Evolutionary conservation across 2,329 filamentous ascomycete genomes (phyloP).

Genomic region (Mycosphaerella sp.): DNA sequence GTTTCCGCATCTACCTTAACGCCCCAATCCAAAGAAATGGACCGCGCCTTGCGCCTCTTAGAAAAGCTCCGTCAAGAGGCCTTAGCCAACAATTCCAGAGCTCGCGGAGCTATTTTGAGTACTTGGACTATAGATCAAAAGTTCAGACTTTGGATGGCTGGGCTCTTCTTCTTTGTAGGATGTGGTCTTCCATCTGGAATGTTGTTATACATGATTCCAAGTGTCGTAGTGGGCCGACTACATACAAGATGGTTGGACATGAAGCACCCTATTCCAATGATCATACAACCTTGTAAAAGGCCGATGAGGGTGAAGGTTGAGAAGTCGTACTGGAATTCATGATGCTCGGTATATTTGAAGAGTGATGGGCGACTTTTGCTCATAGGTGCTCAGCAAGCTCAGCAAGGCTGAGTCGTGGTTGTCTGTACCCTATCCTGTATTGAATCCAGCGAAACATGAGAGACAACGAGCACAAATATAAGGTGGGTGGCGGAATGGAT

Average conservation of each 20-base stretch:
- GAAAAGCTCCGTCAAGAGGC: conserved; percentile 5
- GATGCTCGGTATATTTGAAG: too few species aligned
- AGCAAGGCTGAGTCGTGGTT: too few species aligned
- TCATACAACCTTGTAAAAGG: conserved; percentile 25
- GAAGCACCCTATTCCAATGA: conserved; percentile 22
- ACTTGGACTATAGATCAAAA: conserved; percentile 18
- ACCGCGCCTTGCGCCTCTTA: conserved; percentile 5
- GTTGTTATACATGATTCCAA: conserved; percentile 36
- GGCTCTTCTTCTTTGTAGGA: conserved; percentile 32
- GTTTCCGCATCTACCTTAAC: too few species aligned
- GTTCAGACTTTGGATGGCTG: conserved; percentile 27
- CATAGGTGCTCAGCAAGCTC: too few species aligned
- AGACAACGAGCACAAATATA: too few species aligned
- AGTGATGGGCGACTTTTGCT: too few species aligned
- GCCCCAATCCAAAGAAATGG: conserved; percentile 1
- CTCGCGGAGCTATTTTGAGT: neutral
- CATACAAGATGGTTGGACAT: conserved; percentile 24
- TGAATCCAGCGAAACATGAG: too few species aligned
- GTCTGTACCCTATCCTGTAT: too few species aligned
- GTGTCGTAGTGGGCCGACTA: conserved; percentile 15
- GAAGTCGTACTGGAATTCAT: conserved; percentile 4
- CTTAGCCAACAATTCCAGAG: neutral
- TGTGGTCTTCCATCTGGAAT: conserved; percentile 37
- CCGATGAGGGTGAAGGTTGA: conserved; percentile 24
- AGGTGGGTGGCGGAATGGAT: too few species aligned